Base-by-base conservation (phyloP, 2,329 filamentous ascomycete species). In the Colletotrichum lentis region DNA sequence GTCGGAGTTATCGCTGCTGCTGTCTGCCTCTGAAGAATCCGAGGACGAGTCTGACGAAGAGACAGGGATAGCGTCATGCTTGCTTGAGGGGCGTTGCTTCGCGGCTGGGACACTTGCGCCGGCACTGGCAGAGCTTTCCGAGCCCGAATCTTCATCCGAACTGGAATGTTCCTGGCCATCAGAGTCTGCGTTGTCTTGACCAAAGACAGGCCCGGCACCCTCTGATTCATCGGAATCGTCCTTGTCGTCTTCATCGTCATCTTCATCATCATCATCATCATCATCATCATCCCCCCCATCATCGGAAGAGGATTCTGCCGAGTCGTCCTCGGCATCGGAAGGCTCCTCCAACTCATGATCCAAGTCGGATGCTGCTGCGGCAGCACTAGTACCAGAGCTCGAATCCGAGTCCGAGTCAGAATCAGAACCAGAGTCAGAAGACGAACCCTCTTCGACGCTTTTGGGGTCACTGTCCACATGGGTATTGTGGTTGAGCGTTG, bases 341-440 rank as follows among this genome's bases (percentile, higher is more conserved):
- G 46, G 24, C n/a, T 47, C 35, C 31, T 37, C 35, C 43, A 52
- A 44, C 27, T 65, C 55, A n/a, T 49, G 47, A 44, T 56, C 62
- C 11, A 44, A 37, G 2, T 60, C 66, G 4, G 61, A 55, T 22
- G 20, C 35, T 14, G 49, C 50, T 27, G 22, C 37, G 12, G 14
- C 37, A 18, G 24, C 41, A 35, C 20, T 18, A 8, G 43, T 44
- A 5, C 79, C 78, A 58, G 75, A 75, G 16, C 76, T 74, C 2
- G 78, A 35, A 14, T 80, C 78, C 2, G 79, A 75, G 4, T 76
- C 76, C 27, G 27, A 46, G 7, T 79, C 78, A 58, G 74, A 75
- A 11, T 77, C 75, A 2, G 79, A 75, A 5, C 76, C 76, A 11
- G 77, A 76, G 5, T 75, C 72, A 0, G 76, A 75, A 14, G 72